Evolutionary conservation across 768 basidiomycete species (phyloP), one percentile per base, ranked within the genome.

Genomic region (Lactifluus subvellereus): DNA sequence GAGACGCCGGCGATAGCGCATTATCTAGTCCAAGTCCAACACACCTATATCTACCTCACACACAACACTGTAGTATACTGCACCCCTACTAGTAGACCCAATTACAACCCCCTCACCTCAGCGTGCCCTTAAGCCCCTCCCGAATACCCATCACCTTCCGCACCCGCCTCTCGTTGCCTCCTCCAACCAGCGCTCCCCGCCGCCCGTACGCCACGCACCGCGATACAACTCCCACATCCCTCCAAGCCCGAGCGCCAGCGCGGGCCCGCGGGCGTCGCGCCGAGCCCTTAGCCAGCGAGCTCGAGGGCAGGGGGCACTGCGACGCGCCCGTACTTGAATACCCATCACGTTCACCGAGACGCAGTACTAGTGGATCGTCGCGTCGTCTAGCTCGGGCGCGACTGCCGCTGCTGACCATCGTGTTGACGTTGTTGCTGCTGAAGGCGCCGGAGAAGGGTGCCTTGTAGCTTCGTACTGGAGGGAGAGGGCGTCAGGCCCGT

Each of bases 311-410:
- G 89, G 2, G 89, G 89, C 58, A 89, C 79, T 20, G 87, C 89
- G 64, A 91, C 85, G 1, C 88, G 80, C 0, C 84, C 85, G 22
- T 79, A 69, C 71, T 91, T 91, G 79, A 84, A 89, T 69, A 86
- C 88, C 30, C 30, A 82, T 60, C 57, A 82, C 83, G 32, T 84
- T 84, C 60, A 91, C 74, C 54, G 80, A 77, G 63, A 90, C 70
- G 62, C 87, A 87, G n/a, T n/a, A n/a, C n/a, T n/a, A n/a, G 71
- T 91, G 82, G 6, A 88, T 71, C 40, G 75, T 74, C 1, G 80
- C 80, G 48, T 84, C 86, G 65, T 87, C 86, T 0, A 76, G 73
- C 67, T 83, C 82, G 18, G 74, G 73, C 32, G 69, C 70, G 18
- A 57, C 14, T 45, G 53, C 37, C 48, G 54, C 57, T 61, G 59